Base-by-base conservation (phyloP, 2,329 filamentous ascomycete species). In the Rhinocladiella similis region DNA sequence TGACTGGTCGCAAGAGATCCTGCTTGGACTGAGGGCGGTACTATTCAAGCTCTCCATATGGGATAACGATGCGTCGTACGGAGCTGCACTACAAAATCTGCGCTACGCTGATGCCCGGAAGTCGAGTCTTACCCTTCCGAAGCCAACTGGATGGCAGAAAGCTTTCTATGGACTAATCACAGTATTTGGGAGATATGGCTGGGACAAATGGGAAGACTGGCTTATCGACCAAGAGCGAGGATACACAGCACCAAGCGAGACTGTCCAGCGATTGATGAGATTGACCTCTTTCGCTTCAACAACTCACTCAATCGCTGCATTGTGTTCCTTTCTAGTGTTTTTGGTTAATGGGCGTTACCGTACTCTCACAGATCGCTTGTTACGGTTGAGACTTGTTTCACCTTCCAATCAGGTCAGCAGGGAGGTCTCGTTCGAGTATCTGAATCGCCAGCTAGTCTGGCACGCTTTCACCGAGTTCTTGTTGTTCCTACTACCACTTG, bases 401-500 rank as follows among this genome's bases (percentile, higher is more conserved):
- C 88, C 89, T 4, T 92, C 88, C 2, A 91, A 84, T 68, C 90
- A 96, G 69, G 88, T 95, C 62, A 90, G 85, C 69, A 83, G 93
- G 29, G 91, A 97, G 73, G 92, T 99, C 22, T 96, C 90, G 1
- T 97, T 99, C 70, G 94, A 99, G 74, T 97, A 97, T 68, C 83
- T 97, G 48, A 99, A 99, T 72, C 87, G 94, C 47, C 94, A 99
- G 75, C 84, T 99, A 10, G 94, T 99, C 36, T 99, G 94, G 94
- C 94, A 99, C 74, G 94, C 94, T n/a, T 96, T 99, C 68, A 99
- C 94, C 22, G 94, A 99, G 71, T 99, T 99, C 67, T 79, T 99
- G n/a, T 83, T 99, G 29, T 99, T 97, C 72, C 83, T 97, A 16
- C 80, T 99, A n/a, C 94, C 94, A 0, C 82, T 99, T n/a, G 89